These are phyloP conservation scores for Glarea lozoyensis DNA, from an alignment of 495 filamentous ascomycete species.

Conservation along the genomic window DNA sequence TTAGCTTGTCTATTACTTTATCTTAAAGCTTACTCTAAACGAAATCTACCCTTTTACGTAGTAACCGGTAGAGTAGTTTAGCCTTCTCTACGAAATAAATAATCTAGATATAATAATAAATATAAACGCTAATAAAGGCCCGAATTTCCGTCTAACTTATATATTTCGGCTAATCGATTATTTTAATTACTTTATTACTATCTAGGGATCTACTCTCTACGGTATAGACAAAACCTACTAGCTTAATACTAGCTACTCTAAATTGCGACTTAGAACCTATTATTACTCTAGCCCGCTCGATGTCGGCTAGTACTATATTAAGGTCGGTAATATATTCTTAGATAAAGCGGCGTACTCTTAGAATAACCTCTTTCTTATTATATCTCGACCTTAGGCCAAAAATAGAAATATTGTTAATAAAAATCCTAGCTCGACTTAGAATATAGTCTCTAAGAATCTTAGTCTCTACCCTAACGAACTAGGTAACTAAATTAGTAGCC, in stretches of 20 bases:
- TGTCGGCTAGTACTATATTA: neutral
- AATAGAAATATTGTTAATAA: slow-evolving; percentile 1
- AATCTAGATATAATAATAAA: slow-evolving; percentile 7
- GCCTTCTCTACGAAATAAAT: neutral
- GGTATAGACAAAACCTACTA: neutral
- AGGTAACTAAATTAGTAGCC: slow-evolving; percentile 1
- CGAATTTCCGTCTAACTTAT: neutral
- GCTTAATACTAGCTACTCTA: neutral
- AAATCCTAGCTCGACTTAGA: neutral
- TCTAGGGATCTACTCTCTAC: neutral
- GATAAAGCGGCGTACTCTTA: neutral
- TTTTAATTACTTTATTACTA: slow-evolving; percentile 3
- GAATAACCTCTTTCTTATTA: neutral
- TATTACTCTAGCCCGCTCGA: neutral
- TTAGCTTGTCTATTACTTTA: neutral
- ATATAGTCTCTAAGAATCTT: neutral
- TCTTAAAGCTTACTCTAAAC: neutral
- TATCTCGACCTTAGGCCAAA: neutral
- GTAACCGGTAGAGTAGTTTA: neutral
- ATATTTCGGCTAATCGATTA: neutral
- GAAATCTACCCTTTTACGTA: neutral
- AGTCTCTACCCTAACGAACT: neutral
- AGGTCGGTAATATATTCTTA: neutral
- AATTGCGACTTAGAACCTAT: slow-evolving; percentile 1
- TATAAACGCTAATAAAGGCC: slow-evolving; percentile 1